Percentiles rank a stretch among this genome's conserved stretches.
phyloP scores from a whole-genome alignment of 2,329 filamentous ascomycete genomes.

The Nemania diffusa region DNA sequence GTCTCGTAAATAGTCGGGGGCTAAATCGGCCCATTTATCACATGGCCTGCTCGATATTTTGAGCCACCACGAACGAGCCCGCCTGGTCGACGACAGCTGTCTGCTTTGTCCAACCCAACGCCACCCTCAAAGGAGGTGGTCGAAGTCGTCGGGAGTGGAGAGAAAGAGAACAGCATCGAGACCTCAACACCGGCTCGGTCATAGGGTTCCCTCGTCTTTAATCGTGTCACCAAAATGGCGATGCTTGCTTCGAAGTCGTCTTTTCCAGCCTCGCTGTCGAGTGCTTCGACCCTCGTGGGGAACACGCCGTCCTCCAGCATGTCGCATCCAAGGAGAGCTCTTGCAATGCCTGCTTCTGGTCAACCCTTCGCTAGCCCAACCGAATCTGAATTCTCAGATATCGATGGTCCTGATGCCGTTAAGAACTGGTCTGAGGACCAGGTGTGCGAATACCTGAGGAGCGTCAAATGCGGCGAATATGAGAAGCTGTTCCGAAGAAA shows the following conservation, averaged over 20 bases:
- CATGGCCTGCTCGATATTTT: conserved; percentile 23
- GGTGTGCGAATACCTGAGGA: conserved; percentile 89
- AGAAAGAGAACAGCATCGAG: conserved; percentile 22
- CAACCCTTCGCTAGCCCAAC: conserved; percentile 82
- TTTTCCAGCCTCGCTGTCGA: conserved; percentile 68
- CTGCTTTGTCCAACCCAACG: conserved; percentile 31
- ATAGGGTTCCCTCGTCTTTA: conserved; percentile 21
- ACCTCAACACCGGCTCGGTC: conserved; percentile 19
- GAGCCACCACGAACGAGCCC: conserved; percentile 11
- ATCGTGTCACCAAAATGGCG: conserved; percentile 65
- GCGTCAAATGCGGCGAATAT: conserved; percentile 93
- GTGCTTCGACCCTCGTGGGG: conserved; percentile 58
- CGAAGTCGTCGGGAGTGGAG: conserved; percentile 23
- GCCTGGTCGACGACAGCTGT: conserved; percentile 24
- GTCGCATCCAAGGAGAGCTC: conserved; percentile 62
- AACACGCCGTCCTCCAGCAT: conserved; percentile 61
- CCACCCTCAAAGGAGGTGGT: conserved; percentile 29
- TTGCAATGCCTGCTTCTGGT: conserved; percentile 59
- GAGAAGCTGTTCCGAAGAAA: conserved; percentile 89
- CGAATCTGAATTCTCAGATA: conserved; percentile 91
- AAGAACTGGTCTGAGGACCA: conserved; percentile 92
- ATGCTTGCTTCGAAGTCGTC: conserved; percentile 82
- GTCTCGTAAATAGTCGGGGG: conserved; percentile 20
- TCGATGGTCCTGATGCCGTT: conserved; percentile 78
- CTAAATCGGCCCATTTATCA: conserved; percentile 23